Conservation (phyloP, 2,329 filamentous ascomycete species). For the Scleromitrula shiraiana region DNA sequence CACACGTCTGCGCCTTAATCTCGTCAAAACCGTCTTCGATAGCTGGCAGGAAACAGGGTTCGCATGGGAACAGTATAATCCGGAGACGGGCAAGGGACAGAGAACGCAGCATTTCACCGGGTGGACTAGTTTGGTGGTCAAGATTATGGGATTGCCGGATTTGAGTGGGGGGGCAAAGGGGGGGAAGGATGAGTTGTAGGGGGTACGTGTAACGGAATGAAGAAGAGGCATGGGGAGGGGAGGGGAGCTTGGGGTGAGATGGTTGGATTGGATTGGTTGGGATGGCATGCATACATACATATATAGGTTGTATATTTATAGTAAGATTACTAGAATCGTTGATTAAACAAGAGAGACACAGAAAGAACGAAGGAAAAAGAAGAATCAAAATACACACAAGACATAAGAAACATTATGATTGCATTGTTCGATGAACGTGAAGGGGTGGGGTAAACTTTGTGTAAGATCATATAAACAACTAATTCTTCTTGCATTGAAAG, state of each 20-base stretch:
- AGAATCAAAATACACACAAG: too few species aligned
- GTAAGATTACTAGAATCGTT: too few species aligned
- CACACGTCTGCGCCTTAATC: slow-evolving; percentile 66
- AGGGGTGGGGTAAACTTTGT: too few species aligned
- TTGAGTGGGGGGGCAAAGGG: slow-evolving; percentile 22
- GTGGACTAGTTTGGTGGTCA: slow-evolving; percentile 97
- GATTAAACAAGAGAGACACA: too few species aligned
- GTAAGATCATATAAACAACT: too few species aligned
- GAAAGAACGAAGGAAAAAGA: too few species aligned
- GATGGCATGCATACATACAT: background rate
- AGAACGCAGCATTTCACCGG: slow-evolving; percentile 96
- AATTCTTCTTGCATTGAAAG: too few species aligned
- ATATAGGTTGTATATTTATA: too few species aligned
- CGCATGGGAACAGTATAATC: slow-evolving; percentile 97
- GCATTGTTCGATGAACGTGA: too few species aligned
- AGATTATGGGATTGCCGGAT: slow-evolving; percentile 93
- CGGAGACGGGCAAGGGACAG: slow-evolving; percentile 87
- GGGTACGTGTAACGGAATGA: background rate
- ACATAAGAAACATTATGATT: too few species aligned
- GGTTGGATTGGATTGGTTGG: background rate
- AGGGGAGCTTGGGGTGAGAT: background rate
- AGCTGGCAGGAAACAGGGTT: slow-evolving; percentile 90
- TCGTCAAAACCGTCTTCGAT: slow-evolving; percentile 81
- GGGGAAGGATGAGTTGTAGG: slow-evolving; percentile 5
- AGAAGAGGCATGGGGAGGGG: background rate